phyloP scores from a whole-genome alignment of 179 eudicot species.

The Gypsophila paniculata region DNA sequence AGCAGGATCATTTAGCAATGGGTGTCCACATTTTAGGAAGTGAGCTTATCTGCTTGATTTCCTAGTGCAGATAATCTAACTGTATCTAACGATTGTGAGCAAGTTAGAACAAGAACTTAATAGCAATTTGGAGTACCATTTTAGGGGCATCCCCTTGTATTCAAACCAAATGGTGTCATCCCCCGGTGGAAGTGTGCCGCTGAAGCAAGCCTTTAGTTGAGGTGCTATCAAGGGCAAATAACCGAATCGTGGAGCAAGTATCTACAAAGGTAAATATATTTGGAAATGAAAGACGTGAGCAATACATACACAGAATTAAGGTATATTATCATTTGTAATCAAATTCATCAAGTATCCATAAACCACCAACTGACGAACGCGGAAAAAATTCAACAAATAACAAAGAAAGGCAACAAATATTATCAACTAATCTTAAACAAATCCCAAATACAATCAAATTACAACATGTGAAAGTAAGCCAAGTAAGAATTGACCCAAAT shows the following conservation, averaged over 20 bases:
- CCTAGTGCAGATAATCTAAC: background rate
- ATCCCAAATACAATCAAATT: background rate
- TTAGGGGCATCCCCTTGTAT: conserved; percentile 81
- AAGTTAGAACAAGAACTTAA: background rate
- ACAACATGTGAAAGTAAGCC: background rate
- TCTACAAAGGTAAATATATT: conserved; percentile 37
- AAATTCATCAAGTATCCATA: background rate
- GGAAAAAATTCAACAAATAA: background rate
- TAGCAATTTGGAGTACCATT: conserved; percentile 72
- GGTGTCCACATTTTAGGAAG: background rate
- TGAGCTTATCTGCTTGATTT: background rate
- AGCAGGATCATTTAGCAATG: background rate
- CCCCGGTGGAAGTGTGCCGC: conserved; percentile 89
- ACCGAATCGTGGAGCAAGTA: conserved; percentile 92
- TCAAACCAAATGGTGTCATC: conserved; percentile 93
- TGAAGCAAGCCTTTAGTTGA: conserved; percentile 74
- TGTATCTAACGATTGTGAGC: background rate
- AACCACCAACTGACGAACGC: background rate
- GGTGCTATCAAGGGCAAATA: conserved; percentile 74
- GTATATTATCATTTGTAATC: background rate
- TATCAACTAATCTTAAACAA: background rate
- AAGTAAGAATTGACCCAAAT: background rate
- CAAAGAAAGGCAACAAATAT: background rate
- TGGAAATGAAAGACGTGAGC: background rate
- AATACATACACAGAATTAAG: background rate